Evolutionary conservation across 805 yeast species (phyloP).

Genomic region (Kodamaea hsintzibuensis): DNA sequence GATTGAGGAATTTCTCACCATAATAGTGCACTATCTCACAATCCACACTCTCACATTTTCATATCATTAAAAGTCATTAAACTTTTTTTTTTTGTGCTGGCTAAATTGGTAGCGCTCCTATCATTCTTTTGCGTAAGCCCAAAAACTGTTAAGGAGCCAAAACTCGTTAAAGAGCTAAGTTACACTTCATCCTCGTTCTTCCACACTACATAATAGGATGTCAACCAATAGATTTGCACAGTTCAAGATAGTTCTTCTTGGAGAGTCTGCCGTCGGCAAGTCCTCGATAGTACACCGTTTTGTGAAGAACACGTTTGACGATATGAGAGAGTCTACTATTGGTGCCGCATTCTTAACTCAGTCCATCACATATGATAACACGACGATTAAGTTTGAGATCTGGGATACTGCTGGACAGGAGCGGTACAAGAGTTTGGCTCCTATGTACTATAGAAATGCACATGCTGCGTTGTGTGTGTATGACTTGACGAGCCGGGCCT

Average conservation of each 20-base stretch:
- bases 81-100: not conserved
- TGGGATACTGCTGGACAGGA: slow-evolving; percentile 93
- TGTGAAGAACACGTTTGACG: slow-evolving; percentile 72
- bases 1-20: too few species aligned
- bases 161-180: not conserved
- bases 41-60: too few species aligned
- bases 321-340: slow-evolving; percentile 73
- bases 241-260: slow-evolving; percentile 71
- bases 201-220: not conserved
- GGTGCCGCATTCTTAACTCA: slow-evolving; percentile 85
- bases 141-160: not conserved
- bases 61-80: not conserved
- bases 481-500: slow-evolving; percentile 68
- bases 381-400: slow-evolving; percentile 68
- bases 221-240: slow-evolving; percentile 39
- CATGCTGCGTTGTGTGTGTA: slow-evolving; percentile 79
- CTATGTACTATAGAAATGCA: slow-evolving; percentile 81
- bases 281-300: slow-evolving; percentile 68
- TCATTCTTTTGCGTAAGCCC: not conserved
- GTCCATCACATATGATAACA: slow-evolving; percentile 54
- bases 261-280: slow-evolving; percentile 84
- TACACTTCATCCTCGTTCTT: not conserved
- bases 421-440: slow-evolving; percentile 72
- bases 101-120: not conserved
- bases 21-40: too few species aligned